phyloP scores from a whole-genome alignment of 2,329 filamentous ascomycete species.

The Penicillium sp. region DNA sequence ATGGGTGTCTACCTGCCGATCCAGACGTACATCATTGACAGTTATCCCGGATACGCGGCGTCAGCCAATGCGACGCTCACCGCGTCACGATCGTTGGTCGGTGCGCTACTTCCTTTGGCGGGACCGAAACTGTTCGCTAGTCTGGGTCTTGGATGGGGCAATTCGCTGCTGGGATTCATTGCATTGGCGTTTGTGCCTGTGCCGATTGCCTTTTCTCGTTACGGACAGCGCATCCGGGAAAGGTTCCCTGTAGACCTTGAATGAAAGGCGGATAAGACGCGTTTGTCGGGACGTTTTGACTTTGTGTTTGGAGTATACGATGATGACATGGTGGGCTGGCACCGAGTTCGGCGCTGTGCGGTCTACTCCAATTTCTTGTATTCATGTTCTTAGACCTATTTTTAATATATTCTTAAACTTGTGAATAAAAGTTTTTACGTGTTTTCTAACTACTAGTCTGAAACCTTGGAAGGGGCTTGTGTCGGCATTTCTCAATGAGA shows the following conservation, averaged over 20 bases:
- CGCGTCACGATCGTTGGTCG: constrained; percentile 48
- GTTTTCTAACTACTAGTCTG: too few relatives aligned
- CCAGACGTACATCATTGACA: constrained; percentile 60
- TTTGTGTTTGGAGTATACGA: too few relatives aligned
- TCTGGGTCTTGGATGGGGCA: constrained; percentile 20
- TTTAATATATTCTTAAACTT: too few relatives aligned
- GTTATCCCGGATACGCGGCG: constrained; percentile 45
- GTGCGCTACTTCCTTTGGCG: constrained; percentile 19
- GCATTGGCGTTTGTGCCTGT: constrained; percentile 15
- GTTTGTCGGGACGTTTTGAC: too few relatives aligned
- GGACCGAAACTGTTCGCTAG: constrained; percentile 14
- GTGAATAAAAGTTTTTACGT: too few relatives aligned
- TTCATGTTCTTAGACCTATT: too few relatives aligned
- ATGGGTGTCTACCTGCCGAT: constrained; percentile 51
- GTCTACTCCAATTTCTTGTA: too few relatives aligned
- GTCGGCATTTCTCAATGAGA: too few relatives aligned
- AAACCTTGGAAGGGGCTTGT: too few relatives aligned
- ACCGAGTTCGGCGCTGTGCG: too few relatives aligned
- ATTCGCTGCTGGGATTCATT: constrained; percentile 19
- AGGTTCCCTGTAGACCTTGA: constrained; percentile 14
- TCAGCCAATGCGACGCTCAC: constrained; percentile 52
- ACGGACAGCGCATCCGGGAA: constrained; percentile 13
- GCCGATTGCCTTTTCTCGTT: constrained; percentile 8
- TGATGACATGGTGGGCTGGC: too few relatives aligned
- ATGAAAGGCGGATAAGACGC: too few relatives aligned